Conservation (phyloP, 352 stramenopile genomes). For the Globisporangium nunn region DNA sequence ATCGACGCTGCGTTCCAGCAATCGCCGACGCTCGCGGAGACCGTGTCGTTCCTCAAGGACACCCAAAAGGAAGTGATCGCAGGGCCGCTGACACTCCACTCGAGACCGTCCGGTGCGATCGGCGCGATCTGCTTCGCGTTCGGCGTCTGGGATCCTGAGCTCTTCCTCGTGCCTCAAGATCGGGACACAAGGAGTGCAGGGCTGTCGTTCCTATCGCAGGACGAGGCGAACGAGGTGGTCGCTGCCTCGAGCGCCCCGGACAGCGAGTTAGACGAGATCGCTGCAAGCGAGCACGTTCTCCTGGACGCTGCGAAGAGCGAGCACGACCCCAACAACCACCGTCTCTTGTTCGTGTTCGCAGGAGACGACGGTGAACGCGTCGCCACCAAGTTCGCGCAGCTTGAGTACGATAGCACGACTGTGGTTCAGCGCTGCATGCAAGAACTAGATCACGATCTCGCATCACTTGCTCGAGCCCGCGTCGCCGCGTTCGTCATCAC, state of each 20-base stretch:
- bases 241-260: slow-evolving; percentile 7
- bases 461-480: slow-evolving; percentile 12
- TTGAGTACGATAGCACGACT: background rate
- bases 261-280: slow-evolving; percentile 4
- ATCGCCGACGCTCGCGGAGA: slow-evolving; percentile 24
- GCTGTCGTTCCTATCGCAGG: slow-evolving; percentile 14
- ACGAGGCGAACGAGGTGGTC: background rate
- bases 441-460: slow-evolving; percentile 17
- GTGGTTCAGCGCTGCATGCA: slow-evolving; percentile 10
- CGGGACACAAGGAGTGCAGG: background rate
- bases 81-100: slow-evolving; percentile 31
- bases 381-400: background rate
- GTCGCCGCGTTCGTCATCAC: slow-evolving; percentile 39
- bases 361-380: slow-evolving; percentile 1
- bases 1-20: slow-evolving; percentile 35
- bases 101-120: slow-evolving; percentile 31
- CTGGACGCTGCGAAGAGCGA: background rate
- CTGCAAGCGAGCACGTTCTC: background rate
- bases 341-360: background rate
- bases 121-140: slow-evolving; percentile 42
- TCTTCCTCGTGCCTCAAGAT: slow-evolving; percentile 17
- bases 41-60: slow-evolving; percentile 48
- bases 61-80: slow-evolving; percentile 27
- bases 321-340: background rate
- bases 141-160: slow-evolving; percentile 24